Evolutionary conservation across 257 asterid species (phyloP), one percentile per base, ranked within the genome.

Genomic region (Anisodus tanguticus): DNA sequence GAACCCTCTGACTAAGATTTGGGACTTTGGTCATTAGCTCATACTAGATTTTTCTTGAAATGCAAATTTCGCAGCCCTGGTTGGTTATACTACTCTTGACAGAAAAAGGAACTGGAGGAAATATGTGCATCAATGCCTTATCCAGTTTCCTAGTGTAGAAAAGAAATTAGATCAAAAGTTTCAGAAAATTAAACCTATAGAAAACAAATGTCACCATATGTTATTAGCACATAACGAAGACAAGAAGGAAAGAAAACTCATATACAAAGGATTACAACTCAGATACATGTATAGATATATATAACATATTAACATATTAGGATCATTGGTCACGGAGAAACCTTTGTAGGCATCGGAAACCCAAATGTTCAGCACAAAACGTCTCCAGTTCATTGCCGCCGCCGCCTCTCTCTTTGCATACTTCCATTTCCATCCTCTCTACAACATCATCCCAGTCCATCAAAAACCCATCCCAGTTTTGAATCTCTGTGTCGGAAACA

Each of bases 301-400:
- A 53, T 8, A 43, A 64, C 10, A 3, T 64, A 49, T 84, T 66
- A 57, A 31, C 51, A 6, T 13, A 35, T 39, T 39, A 68, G 39
- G 77, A 68, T 68, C 77, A 68, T 15, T 94, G 92, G 84, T 94
- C 99, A 3, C 92, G 92, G 80, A 96, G 99, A 87, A 96, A 96
- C 92, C 97, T 91, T 90, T 94, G 98, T 77, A 96, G 89, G 88
- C 99, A 94, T 87, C 88, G 94, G 83, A 96, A 93, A 2, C 99
- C 99, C 68, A 96, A 88, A 89, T 92, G 90, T 84, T 96, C 97
- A 1, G 98, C 98, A 70, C 99, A 96, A 87, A 83, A 96, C 91
- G 85, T 91, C 93, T 93, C 98, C 92, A 94, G 84, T 74, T 94
- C 98, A 71, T 83, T 53, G 9, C 97, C 26, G 26, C 0, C 98